Base-by-base conservation (phyloP, 306 rosid species). In the Pueraria montana region DNA sequence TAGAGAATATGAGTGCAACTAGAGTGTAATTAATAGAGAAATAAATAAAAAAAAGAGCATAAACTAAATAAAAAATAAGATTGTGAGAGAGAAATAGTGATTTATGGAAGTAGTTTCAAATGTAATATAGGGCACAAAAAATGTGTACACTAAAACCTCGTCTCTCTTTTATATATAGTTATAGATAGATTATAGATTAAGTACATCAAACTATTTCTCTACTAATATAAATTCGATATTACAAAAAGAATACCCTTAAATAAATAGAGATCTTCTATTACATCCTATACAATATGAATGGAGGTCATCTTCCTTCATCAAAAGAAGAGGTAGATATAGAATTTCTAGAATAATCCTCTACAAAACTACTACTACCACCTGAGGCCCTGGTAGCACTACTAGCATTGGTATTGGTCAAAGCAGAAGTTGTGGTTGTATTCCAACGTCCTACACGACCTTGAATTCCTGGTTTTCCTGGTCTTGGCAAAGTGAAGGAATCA, bases 321-420 rank as follows among this genome's bases (percentile, higher is more conserved):
- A 90, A 77, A 21, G 98, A 94, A 74, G 98, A 95, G 81, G 81
- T 40, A 34, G 97, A 93, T 1, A 93, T 91, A 53, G 95, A 91
- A 76, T 95, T 95, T 82, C 93, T 88, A 11, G 98, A 95, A 85
- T 79, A 90, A 3, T 95, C 97, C 76, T 93, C 98, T 26, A 74
- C 72, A 53, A 52, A 53, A 83, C 90, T 93, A 82, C 83, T 82
- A 17, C 84, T 87, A 17, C 89, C 89, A 43, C 87, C 89, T 23
- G 98, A 88, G 62, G 76, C 82, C 67, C 20, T 91, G 76, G 97
- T 88, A 62, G 82, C 85, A 68, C 84, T 88, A 77, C 84, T 84
- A 77, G 84, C 90, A 83, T 87, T 89, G 24, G 95, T 88, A 52
- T 80, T 87, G 64, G 95, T 79, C n/a, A 88, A 69, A n/a, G 91